Evolutionary conservation across 768 basidiomycete genomes (phyloP).

Genomic region (Lactarius hengduanensis): DNA sequence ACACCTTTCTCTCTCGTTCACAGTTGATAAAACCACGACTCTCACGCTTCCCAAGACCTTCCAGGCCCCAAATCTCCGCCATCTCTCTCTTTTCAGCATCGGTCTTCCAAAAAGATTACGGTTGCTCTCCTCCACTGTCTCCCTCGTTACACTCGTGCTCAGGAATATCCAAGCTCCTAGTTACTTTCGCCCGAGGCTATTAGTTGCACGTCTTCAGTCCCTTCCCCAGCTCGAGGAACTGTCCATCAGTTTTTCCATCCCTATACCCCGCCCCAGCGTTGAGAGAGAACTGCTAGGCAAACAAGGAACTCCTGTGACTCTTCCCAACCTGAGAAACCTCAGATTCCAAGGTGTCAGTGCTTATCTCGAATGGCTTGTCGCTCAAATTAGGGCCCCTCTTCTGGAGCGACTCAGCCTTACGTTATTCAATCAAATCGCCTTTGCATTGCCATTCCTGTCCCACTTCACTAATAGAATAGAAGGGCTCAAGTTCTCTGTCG

Average conservation of each 20-base stretch:
- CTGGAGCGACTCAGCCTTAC: not conserved
- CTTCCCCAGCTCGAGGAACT: slow-evolving; percentile 7
- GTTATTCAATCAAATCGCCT: not conserved
- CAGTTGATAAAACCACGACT: too few species aligned
- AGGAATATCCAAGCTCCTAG: not conserved
- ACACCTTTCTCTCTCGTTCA: not conserved
- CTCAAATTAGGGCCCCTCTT: not conserved
- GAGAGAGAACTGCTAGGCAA: not conserved
- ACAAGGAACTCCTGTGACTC: not conserved
- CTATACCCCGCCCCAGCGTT: not conserved
- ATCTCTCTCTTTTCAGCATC: not conserved
- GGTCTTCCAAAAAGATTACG: not conserved
- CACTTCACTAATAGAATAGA: not conserved
- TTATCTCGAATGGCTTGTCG: not conserved
- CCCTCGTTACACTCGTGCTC: not conserved
- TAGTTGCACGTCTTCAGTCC: not conserved
- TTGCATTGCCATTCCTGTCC: not conserved
- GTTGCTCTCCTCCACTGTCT: not conserved
- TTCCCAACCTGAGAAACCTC: not conserved
- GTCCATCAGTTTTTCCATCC: slow-evolving; percentile 6
- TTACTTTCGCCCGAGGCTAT: not conserved
- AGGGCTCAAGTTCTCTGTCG: not conserved
- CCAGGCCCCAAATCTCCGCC: slow-evolving; percentile 1
- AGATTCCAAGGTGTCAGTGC: not conserved
- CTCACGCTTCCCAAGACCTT: not conserved